Base-by-base conservation (phyloP, 73 alveolate genomes). In the Tetrahymena borealis region DNA sequence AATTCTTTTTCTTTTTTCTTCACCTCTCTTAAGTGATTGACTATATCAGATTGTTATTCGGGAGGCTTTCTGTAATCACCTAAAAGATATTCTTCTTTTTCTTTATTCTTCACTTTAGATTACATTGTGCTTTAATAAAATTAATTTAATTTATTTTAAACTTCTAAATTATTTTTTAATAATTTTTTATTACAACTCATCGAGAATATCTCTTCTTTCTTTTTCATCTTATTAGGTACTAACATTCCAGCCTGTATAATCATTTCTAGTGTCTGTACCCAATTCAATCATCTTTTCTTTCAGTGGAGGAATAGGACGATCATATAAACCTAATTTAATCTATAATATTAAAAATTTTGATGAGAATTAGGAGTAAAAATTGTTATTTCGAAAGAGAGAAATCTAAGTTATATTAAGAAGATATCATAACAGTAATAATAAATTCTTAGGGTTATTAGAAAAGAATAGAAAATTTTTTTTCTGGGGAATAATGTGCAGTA, bases 161-260 rank as follows among this genome's bases (percentile, higher is more conserved):
- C 10, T 33, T 36, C 32, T 39, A 35, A 16, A 5, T 2, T 1
- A n/a, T n/a, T 7, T 20, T 3, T 60, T 18, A 60, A 20, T 20
- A 13, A 18, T 4, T 6, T 5, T 20, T n/a, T n/a, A 13, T 3
- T 60, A 60, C 85, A 60, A 60, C 6, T 60, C 85, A 18, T 60
- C 85, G 28, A 93, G 41, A 39, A 79, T 20, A 28, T 79, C 41
- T 79, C 91, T 38, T 78, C 60, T 39, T 92, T 93, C 91, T 32
- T 60, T n/a, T 35, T 28, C 16, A 33, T 93, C 78, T 10, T 85
- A 79, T 85, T 93, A 90, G 16, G 93, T 85, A n/a, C 95, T 93
- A 32, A 93, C 95, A 93, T 93, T 93, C 95, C 95, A 93, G 31
- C 91, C 91, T 79, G 78, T 24, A 85, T 93, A 93, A 93, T 93